Conservation (phyloP, 257 asterid species). For the Solanum piurae region DNA sequence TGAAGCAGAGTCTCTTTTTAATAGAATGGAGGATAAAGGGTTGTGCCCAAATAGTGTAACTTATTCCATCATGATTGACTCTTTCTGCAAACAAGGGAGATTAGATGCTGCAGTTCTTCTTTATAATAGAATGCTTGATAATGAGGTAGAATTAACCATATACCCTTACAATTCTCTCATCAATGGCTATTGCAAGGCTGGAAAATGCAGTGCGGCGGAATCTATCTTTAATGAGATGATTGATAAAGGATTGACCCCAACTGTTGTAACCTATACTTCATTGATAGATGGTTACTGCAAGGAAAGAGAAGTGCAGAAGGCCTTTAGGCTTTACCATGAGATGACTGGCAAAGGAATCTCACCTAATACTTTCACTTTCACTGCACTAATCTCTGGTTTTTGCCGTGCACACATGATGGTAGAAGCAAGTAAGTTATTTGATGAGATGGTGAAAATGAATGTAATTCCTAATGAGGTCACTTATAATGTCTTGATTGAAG, state of each 20-base stretch:
- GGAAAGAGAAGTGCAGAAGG: constrained; percentile 52
- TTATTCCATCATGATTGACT: constrained; percentile 47
- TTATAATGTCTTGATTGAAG: constrained; percentile 78
- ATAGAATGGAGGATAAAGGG: constrained; percentile 48
- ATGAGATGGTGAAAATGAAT: constrained; percentile 44
- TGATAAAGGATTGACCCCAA: constrained; percentile 52
- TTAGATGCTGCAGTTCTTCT: constrained; percentile 37
- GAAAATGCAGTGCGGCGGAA: constrained; percentile 43
- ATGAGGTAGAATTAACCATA: constrained; percentile 37
- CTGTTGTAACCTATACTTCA: constrained; percentile 80
- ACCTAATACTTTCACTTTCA: constrained; percentile 61
- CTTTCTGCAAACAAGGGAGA: constrained; percentile 59
- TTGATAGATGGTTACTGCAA: constrained; percentile 74
- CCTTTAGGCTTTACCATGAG: constrained; percentile 59
- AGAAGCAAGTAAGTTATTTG: constrained; percentile 51
- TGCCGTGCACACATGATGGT: constrained; percentile 44
- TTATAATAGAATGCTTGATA: constrained; percentile 40
- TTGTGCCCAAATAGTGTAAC: constrained; percentile 51
- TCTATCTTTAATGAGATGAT: constrained; percentile 38
- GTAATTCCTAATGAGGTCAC: constrained; percentile 65
- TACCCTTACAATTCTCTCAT: constrained; percentile 69
- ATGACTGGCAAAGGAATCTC: constrained; percentile 75
- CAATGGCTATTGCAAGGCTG: constrained; percentile 65
- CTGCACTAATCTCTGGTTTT: constrained; percentile 63
- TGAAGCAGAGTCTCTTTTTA: constrained; percentile 43